Percentiles rank a stretch among this genome's conserved stretches.
phyloP scores from a whole-genome alignment of 441 rosid species.

The Pelargonium citronellum region DNA sequence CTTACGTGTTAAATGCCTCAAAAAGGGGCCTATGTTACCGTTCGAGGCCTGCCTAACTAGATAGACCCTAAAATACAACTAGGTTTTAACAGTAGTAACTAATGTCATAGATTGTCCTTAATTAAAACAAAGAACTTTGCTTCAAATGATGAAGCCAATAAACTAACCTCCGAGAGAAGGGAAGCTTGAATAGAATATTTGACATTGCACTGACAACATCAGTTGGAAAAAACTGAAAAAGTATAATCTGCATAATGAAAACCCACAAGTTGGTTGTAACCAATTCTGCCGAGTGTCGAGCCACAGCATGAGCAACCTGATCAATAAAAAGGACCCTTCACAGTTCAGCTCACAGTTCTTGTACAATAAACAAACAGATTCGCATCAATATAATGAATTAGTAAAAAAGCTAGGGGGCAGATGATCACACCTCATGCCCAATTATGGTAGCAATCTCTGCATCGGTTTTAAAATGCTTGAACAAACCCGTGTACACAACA shows the following conservation, averaged over 20 bases:
- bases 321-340: slow-evolving; percentile 13
- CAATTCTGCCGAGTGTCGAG: slow-evolving; percentile 70
- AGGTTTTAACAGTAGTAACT: no score
- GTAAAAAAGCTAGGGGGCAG: no score
- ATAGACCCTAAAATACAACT: no score
- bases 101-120: background rate
- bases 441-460: slow-evolving; percentile 85
- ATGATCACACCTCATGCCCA: slow-evolving; percentile 64
- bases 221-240: slow-evolving; percentile 69
- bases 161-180: slow-evolving; percentile 76
- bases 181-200: slow-evolving; percentile 64
- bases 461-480: slow-evolving; percentile 67
- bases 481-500: slow-evolving; percentile 77
- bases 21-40: no score
- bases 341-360: background rate
- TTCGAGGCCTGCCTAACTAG: no score
- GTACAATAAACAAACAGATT: background rate
- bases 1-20: no score
- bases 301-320: slow-evolving; percentile 91
- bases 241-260: slow-evolving; percentile 58
- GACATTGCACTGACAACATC: slow-evolving; percentile 78
- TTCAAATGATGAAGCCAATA: slow-evolving; percentile 11
- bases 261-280: slow-evolving; percentile 77
- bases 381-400: background rate
- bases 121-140: background rate